Evolutionary conservation across 2,329 filamentous ascomycete genomes (phyloP).

Genomic region (Stachybotrys chartarum): DNA sequence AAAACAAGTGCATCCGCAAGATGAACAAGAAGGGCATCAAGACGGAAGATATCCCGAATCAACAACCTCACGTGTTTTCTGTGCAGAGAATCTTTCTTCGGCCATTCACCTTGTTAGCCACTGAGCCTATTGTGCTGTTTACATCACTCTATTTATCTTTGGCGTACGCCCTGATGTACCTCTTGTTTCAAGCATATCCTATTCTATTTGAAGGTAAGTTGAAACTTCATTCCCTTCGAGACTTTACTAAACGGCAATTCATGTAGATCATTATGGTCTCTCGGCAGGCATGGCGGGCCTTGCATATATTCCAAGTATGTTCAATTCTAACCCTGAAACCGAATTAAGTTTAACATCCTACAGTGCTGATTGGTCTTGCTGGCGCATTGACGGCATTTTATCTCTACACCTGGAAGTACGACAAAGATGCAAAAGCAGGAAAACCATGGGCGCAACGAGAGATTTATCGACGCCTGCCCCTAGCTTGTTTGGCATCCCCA

Average conservation of each 20-base stretch:
- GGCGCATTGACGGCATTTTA: conserved; percentile 14
- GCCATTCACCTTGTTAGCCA: conserved; percentile 38
- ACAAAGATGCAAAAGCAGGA: conserved; percentile 14
- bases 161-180: conserved; percentile 43
- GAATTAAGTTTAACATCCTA: not conserved
- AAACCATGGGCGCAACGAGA: conserved; percentile 22
- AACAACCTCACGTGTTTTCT: conserved; percentile 27
- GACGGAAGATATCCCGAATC: conserved; percentile 28
- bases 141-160: conserved; percentile 42
- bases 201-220: conserved; percentile 34
- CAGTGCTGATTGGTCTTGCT: conserved; percentile 17
- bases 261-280: conserved; percentile 30
- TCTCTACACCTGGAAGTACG: conserved; percentile 20
- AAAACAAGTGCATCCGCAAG: conserved; percentile 39
- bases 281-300: conserved; percentile 37
- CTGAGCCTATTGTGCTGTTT: conserved; percentile 42
- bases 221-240: not conserved
- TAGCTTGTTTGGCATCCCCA: conserved; percentile 52
- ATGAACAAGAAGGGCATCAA: conserved; percentile 40
- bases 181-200: conserved; percentile 44
- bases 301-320: conserved; percentile 39
- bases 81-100: conserved; percentile 41
- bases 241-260: not conserved
- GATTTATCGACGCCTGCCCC: conserved; percentile 27
- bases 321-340: conserved; percentile 17